Percentiles rank a stretch among this genome's conserved stretches.
phyloP scores from a whole-genome alignment of 768 basidiomycete species.

The Rhodocollybia butyracea region DNA sequence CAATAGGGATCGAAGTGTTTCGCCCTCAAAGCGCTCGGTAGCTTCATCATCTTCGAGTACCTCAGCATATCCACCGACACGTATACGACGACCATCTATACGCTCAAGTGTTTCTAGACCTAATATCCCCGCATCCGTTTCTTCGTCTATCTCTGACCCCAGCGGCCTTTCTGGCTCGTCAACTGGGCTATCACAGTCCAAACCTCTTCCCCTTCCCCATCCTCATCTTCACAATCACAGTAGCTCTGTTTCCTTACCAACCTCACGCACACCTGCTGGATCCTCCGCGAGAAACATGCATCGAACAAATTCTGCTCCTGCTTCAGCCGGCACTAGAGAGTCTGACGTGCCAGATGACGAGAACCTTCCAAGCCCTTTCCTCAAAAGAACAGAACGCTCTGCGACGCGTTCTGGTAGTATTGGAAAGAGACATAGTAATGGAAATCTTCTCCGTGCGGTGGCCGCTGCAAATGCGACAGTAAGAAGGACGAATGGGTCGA shows the following conservation, averaged over 20 bases:
- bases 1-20: slow-evolving; percentile 16
- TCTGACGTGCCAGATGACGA: slow-evolving; percentile 79
- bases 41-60: slow-evolving; percentile 18
- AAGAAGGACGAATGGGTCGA: slow-evolving; percentile 18
- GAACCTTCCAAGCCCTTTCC: slow-evolving; percentile 82
- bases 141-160: slow-evolving; percentile 39
- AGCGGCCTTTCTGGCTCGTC: slow-evolving; percentile 22
- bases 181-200: not conserved
- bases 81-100: slow-evolving; percentile 56
- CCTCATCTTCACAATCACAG: slow-evolving; percentile 31
- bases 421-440: slow-evolving; percentile 45
- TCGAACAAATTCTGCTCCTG: slow-evolving; percentile 8
- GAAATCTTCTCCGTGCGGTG: slow-evolving; percentile 53
- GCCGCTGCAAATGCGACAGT: slow-evolving; percentile 55
- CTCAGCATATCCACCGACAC: slow-evolving; percentile 36
- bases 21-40: slow-evolving; percentile 21
- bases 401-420: slow-evolving; percentile 11
- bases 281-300: slow-evolving; percentile 10
- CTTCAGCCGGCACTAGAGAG: slow-evolving; percentile 28
- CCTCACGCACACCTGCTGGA: slow-evolving; percentile 21
- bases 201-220: slow-evolving; percentile 40
- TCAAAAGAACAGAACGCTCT: slow-evolving; percentile 50
- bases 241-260: slow-evolving; percentile 15
- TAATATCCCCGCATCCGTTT: slow-evolving; percentile 13
- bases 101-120: slow-evolving; percentile 23